Base-by-base conservation (phyloP, 1,284 basidiomycete species). In the Phellopilus nigrolimitatus region DNA sequence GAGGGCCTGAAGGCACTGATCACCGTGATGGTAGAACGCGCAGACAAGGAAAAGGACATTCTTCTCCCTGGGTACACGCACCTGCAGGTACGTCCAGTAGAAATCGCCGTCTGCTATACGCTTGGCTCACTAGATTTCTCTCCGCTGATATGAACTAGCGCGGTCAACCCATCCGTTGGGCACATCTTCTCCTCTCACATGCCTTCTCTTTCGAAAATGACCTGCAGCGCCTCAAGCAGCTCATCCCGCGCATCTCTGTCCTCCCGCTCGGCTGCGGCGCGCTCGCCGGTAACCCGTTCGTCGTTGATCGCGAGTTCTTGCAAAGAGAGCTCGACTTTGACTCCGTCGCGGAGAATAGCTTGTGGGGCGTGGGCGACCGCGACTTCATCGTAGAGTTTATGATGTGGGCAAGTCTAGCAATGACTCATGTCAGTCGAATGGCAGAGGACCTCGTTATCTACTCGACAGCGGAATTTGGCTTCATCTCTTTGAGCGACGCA, bases 131-230 rank as follows among this genome's bases (percentile, higher is more conserved):
- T 42, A 21, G 34, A 6, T 25, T 17, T 19, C 17, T 25, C 22
- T 4, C 8, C n/a, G n/a, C n/a, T n/a, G n/a, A n/a, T 38, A 37
- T 38, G 15, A 4, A 36, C 33, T 15, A 95, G 91, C 86, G 95
- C 21, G 95, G 89, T 1, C 95, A 98, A 78, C 95, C 95, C 28
- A 95, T 99, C 65, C 85, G 95, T 58, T 99, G 97, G 97, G 94
- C 95, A 1, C 95, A 99, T 69, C 82, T 97, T 49, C 78, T 99
- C 44, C 82, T 98, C 51, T 95, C 94, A 28, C 94, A 99, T 69
- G 94, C 94, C 3, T 89, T 92, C 63, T 91, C 92, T 40, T 94
- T 98, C 73, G 76, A 80, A 37, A 79, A 82, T 48, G 95, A 99
- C 70, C 82, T 97, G 36, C 80, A 90, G 60, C 87, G 95, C 5